Evolutionary conservation across 345 rosid species (phyloP).

Genomic region (Ricinus communis): DNA sequence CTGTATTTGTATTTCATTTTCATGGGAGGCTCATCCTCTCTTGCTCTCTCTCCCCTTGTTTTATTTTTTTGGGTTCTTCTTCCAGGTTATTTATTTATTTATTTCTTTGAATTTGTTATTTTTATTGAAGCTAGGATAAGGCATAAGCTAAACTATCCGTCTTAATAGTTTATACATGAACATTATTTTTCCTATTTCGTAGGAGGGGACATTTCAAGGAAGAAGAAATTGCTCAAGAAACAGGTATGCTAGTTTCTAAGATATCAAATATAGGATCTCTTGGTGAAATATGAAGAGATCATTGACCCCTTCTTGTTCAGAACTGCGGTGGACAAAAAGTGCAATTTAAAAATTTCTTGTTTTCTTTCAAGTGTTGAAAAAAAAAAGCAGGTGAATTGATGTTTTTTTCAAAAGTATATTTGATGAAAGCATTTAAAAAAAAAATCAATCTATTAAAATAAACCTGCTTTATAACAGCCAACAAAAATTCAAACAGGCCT

Average conservation of each 20-base stretch:
- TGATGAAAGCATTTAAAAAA: no score
- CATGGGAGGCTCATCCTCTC: not conserved
- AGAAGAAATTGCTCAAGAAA: slow-evolving; percentile 94
- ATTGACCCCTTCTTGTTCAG: no score
- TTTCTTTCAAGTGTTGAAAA: no score
- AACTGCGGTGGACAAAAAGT: no score
- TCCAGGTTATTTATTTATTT: no score
- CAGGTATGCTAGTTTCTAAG: slow-evolving; percentile 50
- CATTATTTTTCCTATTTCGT: slow-evolving; percentile 16
- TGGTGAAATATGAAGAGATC: no score
- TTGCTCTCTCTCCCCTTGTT: not conserved
- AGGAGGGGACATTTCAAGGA: slow-evolving; percentile 97
- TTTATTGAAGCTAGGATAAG: not conserved
- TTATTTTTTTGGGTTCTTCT: not conserved
- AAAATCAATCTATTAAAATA: no score
- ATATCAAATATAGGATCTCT: slow-evolving; percentile 5
- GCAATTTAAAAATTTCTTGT: no score
- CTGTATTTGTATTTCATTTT: not conserved
- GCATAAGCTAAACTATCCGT: not conserved
- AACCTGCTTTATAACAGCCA: no score
- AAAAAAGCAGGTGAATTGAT: no score
- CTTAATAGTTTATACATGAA: slow-evolving; percentile 2
- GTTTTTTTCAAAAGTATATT: no score
- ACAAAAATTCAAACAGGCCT: no score
- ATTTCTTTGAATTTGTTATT: not conserved